phyloP scores from a whole-genome alignment of 257 asterid genomes.

The Solanum ossicruentum region DNA sequence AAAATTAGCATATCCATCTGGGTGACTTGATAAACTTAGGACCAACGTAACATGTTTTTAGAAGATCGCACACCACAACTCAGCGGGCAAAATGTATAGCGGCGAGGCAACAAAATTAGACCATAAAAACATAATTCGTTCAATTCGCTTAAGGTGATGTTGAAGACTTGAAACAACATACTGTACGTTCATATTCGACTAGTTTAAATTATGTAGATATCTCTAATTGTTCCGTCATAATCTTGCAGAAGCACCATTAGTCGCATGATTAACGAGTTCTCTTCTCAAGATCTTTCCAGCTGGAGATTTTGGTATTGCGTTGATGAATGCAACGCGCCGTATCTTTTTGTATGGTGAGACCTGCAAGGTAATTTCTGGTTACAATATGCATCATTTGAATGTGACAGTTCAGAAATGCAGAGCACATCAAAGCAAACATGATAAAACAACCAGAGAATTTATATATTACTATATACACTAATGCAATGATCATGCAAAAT shows the following conservation, averaged over 20 bases:
- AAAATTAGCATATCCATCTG: too few relatives aligned
- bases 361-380: slow-evolving; percentile 10
- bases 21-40: too few relatives aligned
- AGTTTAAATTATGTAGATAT: background rate
- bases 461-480: background rate
- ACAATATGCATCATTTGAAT: background rate
- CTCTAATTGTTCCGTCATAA: slow-evolving; percentile 15
- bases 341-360: slow-evolving; percentile 84
- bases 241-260: slow-evolving; percentile 33
- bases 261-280: slow-evolving; percentile 47
- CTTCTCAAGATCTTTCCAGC: slow-evolving; percentile 79
- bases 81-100: background rate
- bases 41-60: background rate
- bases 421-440: background rate
- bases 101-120: background rate
- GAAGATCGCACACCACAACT: background rate
- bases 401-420: background rate
- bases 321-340: slow-evolving; percentile 52
- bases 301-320: slow-evolving; percentile 67
- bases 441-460: background rate
- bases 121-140: background rate
- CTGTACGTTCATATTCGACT: background rate
- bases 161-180: background rate
- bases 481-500: background rate
- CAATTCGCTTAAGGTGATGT: background rate